Percentiles rank a stretch among this genome's conserved stretches.
phyloP scores from a whole-genome alignment of 176 grass and related monocot genomes.

The Coix lacrymajobi region DNA sequence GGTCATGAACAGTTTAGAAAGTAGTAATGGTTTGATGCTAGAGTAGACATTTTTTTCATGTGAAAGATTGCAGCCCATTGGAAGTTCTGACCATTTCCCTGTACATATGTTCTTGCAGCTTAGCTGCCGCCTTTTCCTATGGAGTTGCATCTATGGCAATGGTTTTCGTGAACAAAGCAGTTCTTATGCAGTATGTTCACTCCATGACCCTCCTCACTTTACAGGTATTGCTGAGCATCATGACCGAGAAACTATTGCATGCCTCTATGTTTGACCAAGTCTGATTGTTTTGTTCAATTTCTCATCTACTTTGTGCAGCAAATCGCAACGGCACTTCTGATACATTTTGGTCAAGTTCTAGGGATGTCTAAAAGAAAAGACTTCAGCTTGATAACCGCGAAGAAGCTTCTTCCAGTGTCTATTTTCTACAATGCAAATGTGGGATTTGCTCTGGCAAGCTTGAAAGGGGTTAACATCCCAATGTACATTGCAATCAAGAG shows the following conservation, averaged over 20 bases:
- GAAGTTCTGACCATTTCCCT: slow-evolving; percentile 14
- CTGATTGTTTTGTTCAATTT: slow-evolving; percentile 9
- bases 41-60: too few species aligned
- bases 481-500: slow-evolving; percentile 99
- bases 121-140: slow-evolving; percentile 81
- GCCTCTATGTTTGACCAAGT: background rate
- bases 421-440: slow-evolving; percentile 99
- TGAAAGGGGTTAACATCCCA: slow-evolving; percentile 97
- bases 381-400: slow-evolving; percentile 59
- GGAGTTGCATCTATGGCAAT: slow-evolving; percentile 88
- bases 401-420: slow-evolving; percentile 83
- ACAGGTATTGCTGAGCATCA: slow-evolving; percentile 46
- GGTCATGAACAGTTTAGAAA: background rate
- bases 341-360: slow-evolving; percentile 66
- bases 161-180: slow-evolving; percentile 97
- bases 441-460: slow-evolving; percentile 89
- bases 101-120: slow-evolving; percentile 40
- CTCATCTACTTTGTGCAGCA: slow-evolving; percentile 47
- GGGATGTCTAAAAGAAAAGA: slow-evolving; percentile 75
- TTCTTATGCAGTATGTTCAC: slow-evolving; percentile 90
- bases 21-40: background rate
- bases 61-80: background rate
- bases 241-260: background rate
- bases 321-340: slow-evolving; percentile 72
- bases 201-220: slow-evolving; percentile 95